Conservation (phyloP, 1,139 yeast genomes). For the Pichia sp. region DNA sequence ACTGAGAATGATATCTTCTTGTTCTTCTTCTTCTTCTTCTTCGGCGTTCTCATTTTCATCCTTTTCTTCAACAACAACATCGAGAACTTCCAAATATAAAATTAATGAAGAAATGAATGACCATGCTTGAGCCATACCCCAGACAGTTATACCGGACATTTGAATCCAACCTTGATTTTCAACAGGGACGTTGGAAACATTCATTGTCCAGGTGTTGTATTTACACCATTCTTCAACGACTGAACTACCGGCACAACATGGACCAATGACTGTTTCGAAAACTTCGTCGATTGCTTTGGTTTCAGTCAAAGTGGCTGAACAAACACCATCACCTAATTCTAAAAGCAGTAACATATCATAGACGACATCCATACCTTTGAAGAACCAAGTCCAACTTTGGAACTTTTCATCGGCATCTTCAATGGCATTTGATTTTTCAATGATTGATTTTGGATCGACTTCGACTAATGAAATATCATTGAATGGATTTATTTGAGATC, state of each 20-base stretch:
- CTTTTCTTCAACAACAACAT: conserved; percentile 19
- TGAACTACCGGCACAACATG: conserved; percentile 21
- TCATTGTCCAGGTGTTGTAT: conserved; percentile 19
- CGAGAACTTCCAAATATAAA: conserved; percentile 31
- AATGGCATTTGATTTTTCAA: conserved; percentile 6
- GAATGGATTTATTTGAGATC: conserved; percentile 21
- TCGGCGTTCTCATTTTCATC: background rate
- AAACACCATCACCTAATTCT: conserved; percentile 35
- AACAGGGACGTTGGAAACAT: conserved; percentile 25
- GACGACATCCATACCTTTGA: conserved; percentile 18
- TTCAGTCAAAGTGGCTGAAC: conserved; percentile 22
- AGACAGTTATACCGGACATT: conserved; percentile 33
- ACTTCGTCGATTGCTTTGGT: conserved; percentile 15
- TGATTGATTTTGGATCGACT: conserved; percentile 14
- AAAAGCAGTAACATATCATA: conserved; percentile 26
- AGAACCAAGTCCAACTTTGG: conserved; percentile 21
- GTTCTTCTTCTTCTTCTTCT: background rate
- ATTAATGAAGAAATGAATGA: conserved; percentile 35
- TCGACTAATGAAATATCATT: conserved; percentile 22
- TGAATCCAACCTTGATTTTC: conserved; percentile 42
- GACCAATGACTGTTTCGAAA: conserved; percentile 25
- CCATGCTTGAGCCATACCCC: conserved; percentile 30
- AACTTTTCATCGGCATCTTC: conserved; percentile 8
- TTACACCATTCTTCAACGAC: conserved; percentile 21
- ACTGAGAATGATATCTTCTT: background rate